Evolutionary conservation across 192 early-diverging fungal genomes (phyloP), one percentile per base, ranked within the genome.

Genomic region (Linnemannia schmuckeri): DNA sequence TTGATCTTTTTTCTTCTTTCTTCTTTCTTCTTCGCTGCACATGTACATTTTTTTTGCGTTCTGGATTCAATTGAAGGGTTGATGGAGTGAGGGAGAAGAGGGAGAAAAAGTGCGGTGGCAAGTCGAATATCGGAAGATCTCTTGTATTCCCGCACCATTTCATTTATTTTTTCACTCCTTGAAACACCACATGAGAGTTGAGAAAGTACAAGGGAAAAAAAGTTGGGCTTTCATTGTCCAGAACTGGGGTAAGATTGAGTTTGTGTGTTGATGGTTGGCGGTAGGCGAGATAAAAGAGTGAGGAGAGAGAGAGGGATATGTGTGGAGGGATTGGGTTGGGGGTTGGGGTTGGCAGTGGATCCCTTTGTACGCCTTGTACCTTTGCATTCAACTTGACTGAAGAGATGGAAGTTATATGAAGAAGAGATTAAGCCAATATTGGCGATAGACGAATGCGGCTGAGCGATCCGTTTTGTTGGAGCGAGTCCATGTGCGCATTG

Each of bases 91-190:
- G 1, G 57, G 10, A 63, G 27, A 10, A 10, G 57, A 27, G 24
- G n/a, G 57, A 63, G 6, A 12, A 17, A 33, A 66, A 33, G 12
- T 12, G 61, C 33, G n/a, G 30, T 27, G 61, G 61, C n/a, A 61
- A 52, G 49, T 61, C 10, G 55, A 61, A 66, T 66, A 66, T 66
- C 61, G 55, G 61, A n/a, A 12, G 27, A 66, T 66, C 61, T 66
- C 61, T 33, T 66, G 30, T 13, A 35, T 4, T 33, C 12, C 3
- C 30, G 30, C 15, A 30, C 12, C 27, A 33, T 66, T 61, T 61
- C 10, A 27, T 18, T 54, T 54, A 22, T 24, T 66, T 66, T 66
- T 66, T 12, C 61, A 66, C 61, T 13, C 61, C 61, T 66, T 66
- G 61, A 66, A 66, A 66, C 61, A 66, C 27, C 30, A 61, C 17